Evolutionary conservation across 2,329 filamentous ascomycete genomes (phyloP).

Genomic region (Tricladium varicosporioides): DNA sequence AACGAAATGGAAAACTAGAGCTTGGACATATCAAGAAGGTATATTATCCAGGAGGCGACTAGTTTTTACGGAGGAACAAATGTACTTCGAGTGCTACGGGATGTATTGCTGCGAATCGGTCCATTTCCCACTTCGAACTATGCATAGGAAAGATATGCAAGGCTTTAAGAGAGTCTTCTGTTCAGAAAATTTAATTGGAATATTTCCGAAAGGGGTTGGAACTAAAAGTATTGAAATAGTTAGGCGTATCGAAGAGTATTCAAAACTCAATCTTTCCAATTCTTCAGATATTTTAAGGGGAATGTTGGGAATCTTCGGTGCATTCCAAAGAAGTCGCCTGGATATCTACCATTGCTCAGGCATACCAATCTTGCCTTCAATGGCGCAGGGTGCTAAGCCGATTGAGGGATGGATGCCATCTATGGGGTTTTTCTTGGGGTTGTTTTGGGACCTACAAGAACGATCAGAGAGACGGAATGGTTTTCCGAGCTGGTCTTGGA

Average conservation of each 20-base stretch:
- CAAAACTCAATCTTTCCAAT: constrained; percentile 1
- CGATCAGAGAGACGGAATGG: constrained; percentile 6
- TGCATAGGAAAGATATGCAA: constrained; percentile 12
- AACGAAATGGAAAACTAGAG: constrained; percentile 27
- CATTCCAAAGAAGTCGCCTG: constrained; percentile 8
- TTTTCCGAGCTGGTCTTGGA: constrained; percentile 21
- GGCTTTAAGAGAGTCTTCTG: constrained; percentile 12
- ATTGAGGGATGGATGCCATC: constrained; percentile 7
- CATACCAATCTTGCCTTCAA: constrained; percentile 11
- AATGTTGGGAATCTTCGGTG: constrained; percentile 10
- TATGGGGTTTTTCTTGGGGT: constrained; percentile 6
- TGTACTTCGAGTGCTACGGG: constrained; percentile 28
- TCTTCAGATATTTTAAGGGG: constrained; percentile 9
- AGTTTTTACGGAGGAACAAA: constrained; percentile 34
- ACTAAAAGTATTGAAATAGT: constrained; percentile 1
- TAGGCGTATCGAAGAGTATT: constrained; percentile 9
- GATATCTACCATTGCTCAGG: constrained; percentile 3
- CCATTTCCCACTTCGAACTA: constrained; percentile 1
- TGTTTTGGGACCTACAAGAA: constrained; percentile 8
- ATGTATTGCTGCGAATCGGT: constrained; percentile 20
- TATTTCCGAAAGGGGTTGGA: constrained; percentile 11
- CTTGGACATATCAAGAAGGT: constrained; percentile 39
- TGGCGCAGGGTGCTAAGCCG: neutral
- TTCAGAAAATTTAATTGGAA: constrained; percentile 3
- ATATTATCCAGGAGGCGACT: constrained; percentile 31